Evolutionary conservation across 2,329 filamentous ascomycete species (phyloP), one percentile per base, ranked within the genome.

Genomic region (Colletotrichum tamarilloi): DNA sequence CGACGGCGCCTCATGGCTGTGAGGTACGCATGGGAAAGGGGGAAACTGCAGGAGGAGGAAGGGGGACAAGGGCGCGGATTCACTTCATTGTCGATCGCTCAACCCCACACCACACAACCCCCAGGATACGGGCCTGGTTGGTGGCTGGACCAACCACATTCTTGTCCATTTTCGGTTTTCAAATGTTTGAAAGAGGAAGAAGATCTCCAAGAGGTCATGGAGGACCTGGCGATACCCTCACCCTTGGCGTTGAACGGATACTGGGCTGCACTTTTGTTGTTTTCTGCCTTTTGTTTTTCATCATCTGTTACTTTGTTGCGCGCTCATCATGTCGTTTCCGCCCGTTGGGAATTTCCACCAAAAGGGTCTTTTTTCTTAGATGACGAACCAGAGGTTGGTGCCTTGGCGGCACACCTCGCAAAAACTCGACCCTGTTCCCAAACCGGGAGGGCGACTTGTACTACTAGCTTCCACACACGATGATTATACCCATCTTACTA

Each of bases 201-300:
- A 65, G 60, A 75, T 75, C 69, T 53, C 65, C 70, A 64, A 58
- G 63, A 30, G 68, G 72, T 70, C 66, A 49, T 6, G 65, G 60
- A 72, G 68, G 65, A 67, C 72, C 74, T 70, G 74, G 72, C 68
- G 74, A 75, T 75, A 75, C 68, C 74, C 74, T 73, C 64, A 73
- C 66, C 68, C 58, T 71, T 58, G 74, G 72, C 72, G 73, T 75
- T 71, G 19, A 60, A 62, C 12, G 73, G 70, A 73, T 58, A 49
- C 4, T 46, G 62, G 72, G 46, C 28, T 67, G n/a, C 30, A n/a
- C n/a, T 38, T 12, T 57, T 46, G 5, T 56, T 66, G 58, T 62
- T 30, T 12, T 26, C 26, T 32, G 38, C 38, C 38, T 59, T 53
- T 66, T 42, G 32, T 38, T 58, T 16, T 42, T 62, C 9, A 16